A percentile compares a stretch with the other conserved stretches of the same genome.
Conservation (phyloP, 106 monocot species). For the Dioscorea dumetorum region DNA sequence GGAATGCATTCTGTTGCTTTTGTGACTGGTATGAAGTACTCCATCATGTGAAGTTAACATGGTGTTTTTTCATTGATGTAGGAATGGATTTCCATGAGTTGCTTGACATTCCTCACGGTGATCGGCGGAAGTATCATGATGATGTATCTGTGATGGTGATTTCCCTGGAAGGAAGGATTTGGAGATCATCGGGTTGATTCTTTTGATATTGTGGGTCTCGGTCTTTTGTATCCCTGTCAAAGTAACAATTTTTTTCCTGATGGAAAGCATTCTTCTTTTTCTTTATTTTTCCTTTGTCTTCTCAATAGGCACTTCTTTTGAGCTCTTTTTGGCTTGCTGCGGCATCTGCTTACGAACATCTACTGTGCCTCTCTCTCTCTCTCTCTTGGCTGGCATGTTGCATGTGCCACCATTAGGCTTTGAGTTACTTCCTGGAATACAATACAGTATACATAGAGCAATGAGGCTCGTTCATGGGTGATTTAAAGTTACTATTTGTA, state of each 20-base stretch:
- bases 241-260: conserved; percentile 15
- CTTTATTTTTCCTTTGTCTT: conserved; percentile 3
- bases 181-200: conserved; percentile 82
- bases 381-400: too few relatives aligned
- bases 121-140: conserved; percentile 90
- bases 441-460: too few relatives aligned
- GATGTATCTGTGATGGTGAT: conserved; percentile 98
- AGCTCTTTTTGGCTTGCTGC: background rate
- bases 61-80: conserved; percentile 12
- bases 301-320: background rate
- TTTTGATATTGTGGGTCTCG: background rate
- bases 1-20: too few relatives aligned
- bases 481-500: too few relatives aligned
- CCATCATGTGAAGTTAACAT: too few relatives aligned
- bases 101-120: conserved; percentile 94
- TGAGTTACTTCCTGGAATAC: too few relatives aligned
- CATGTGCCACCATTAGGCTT: too few relatives aligned
- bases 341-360: too few relatives aligned
- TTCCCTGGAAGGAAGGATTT: conserved; percentile 92
- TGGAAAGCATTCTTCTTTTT: conserved; percentile 5
- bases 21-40: too few relatives aligned
- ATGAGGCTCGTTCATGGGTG: too few relatives aligned
- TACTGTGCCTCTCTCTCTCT: too few relatives aligned
- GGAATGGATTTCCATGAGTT: conserved; percentile 96
- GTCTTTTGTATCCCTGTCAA: background rate